Evolutionary conservation across 2,329 filamentous ascomycete genomes (phyloP), one percentile per base, ranked within the genome.

Genomic region (Calonectria hawksworthii): DNA sequence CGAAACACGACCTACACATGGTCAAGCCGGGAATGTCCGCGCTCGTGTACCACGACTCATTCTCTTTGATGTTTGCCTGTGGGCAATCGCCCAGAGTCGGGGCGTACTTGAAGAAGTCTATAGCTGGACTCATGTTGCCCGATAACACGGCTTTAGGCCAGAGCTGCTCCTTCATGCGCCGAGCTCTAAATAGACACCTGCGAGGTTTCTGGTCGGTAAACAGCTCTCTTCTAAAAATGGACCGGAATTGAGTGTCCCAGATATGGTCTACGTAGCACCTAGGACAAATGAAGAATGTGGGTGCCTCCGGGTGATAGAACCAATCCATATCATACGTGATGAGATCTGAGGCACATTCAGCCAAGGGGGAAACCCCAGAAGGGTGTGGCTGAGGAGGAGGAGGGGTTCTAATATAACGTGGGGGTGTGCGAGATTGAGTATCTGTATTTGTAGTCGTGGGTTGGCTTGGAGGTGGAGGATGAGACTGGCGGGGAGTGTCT

Each of bases 1-100:
- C 83, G 56, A 84, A 86, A 75, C 86, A 87, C 5, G 83, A 78
- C 11, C 84, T 83, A 64, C 86, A 88, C n/a, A 87, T 79, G 13
- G 79, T 74, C 14, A 82, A 83, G 3, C 80, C 74, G 0, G 84
- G 83, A 1, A 84, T 83, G 10, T 81, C 77, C 0, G 80, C 63
- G 16, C 86, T 81, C 13, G 73, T 79, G 71, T 86, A 87, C 85
- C 86, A 87, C 1, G 34, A 23, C 10, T 75, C 72, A 1, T 76
- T 76, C 28, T 81, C 74, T 1, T 63, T 68, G 10, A 70, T 23
- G 28, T n/a, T 73, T 2, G 68, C 66, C 34, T 77, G 63, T 2
- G 74, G 73, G 26, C 81, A 82, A 16, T 77, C 69, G 5, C 36
- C 74, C 1, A 82, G 72, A 4, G 16, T 38, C 3, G 75, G 76